These are phyloP conservation scores for Melanogaster broomeanus DNA, from an alignment of 768 basidiomycete genomes.

Conservation along the genomic window DNA sequence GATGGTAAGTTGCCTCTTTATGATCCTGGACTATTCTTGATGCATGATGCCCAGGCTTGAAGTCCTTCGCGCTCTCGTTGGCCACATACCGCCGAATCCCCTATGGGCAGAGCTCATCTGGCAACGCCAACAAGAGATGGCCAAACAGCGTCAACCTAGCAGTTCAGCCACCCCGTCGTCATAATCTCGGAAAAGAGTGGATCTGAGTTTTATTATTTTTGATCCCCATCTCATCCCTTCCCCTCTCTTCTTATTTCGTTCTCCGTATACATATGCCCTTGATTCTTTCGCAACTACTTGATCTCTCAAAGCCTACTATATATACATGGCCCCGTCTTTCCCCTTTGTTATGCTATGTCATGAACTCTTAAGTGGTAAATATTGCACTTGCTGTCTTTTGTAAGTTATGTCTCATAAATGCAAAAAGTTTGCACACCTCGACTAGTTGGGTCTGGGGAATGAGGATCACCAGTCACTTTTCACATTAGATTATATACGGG, in stretches of 20 bases:
- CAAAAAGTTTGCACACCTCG: conserved; percentile 8
- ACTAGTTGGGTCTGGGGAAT: no score
- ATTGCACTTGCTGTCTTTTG: conserved; percentile 18
- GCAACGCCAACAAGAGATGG: conserved; percentile 67
- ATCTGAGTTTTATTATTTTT: background rate
- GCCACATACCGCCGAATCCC: conserved; percentile 88
- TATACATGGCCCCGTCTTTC: background rate
- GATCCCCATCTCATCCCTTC: background rate
- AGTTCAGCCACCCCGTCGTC: background rate
- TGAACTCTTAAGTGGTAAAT: conserved; percentile 2
- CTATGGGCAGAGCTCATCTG: conserved; percentile 92
- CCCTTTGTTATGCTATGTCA: conserved; percentile 14
- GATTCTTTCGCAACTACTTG: background rate
- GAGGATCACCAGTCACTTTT: no score
- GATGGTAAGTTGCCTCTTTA: conserved; percentile 60
- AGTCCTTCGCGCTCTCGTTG: conserved; percentile 80
- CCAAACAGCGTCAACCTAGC: conserved; percentile 13
- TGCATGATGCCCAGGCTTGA: conserved; percentile 62
- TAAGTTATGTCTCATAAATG: conserved; percentile 24
- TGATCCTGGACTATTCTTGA: background rate
- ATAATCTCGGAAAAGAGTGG: background rate
- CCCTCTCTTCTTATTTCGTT: background rate
- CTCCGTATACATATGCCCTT: background rate
- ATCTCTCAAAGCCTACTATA: background rate
- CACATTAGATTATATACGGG: no score